Conservation (phyloP, 1,139 yeast genomes). For the Taphrina wiesneri region DNA sequence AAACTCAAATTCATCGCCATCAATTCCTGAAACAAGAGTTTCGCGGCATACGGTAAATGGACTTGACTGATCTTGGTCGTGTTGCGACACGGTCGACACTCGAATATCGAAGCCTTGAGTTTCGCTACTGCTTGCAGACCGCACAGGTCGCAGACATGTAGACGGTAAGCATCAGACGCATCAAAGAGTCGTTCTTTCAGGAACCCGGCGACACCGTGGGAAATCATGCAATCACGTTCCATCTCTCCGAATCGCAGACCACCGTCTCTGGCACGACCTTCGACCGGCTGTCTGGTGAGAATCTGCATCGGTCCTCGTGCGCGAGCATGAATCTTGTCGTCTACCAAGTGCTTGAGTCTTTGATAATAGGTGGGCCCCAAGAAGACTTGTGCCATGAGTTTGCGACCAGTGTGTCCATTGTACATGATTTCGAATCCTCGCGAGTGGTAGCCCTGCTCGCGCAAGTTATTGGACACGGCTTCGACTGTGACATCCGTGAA, state of each 20-base stretch:
- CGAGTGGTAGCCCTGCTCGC: slow-evolving; percentile 96
- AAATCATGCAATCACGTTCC: slow-evolving; percentile 99
- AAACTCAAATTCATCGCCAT: slow-evolving; percentile 90
- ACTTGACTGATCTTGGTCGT: slow-evolving; percentile 93
- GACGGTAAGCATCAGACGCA: slow-evolving; percentile 97
- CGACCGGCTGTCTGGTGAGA: slow-evolving; percentile 97
- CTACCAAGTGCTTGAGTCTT: slow-evolving; percentile 96
- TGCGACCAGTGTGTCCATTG: slow-evolving; percentile 98
- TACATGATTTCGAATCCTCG: slow-evolving; percentile 99
- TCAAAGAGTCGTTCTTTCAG: slow-evolving; percentile 97
- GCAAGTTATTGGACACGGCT: slow-evolving; percentile 83
- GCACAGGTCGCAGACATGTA: slow-evolving; percentile 92
- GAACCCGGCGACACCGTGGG: slow-evolving; percentile 98
- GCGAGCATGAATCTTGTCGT: slow-evolving; percentile 98
- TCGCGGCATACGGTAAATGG: slow-evolving; percentile 96
- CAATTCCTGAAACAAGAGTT: slow-evolving; percentile 91
- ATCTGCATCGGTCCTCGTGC: slow-evolving; percentile 99
- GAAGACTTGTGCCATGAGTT: slow-evolving; percentile 95
- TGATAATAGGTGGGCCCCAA: slow-evolving; percentile 99
- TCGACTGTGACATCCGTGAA: slow-evolving; percentile 92
- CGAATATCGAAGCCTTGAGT: slow-evolving; percentile 93
- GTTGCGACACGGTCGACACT: slow-evolving; percentile 97
- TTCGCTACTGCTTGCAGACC: slow-evolving; percentile 97
- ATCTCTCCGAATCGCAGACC: slow-evolving; percentile 99
- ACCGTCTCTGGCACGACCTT: slow-evolving; percentile 99